These are phyloP conservation scores for Globisporangium parvum DNA, from an alignment of 352 stramenopile genomes.

Conservation along the genomic window DNA sequence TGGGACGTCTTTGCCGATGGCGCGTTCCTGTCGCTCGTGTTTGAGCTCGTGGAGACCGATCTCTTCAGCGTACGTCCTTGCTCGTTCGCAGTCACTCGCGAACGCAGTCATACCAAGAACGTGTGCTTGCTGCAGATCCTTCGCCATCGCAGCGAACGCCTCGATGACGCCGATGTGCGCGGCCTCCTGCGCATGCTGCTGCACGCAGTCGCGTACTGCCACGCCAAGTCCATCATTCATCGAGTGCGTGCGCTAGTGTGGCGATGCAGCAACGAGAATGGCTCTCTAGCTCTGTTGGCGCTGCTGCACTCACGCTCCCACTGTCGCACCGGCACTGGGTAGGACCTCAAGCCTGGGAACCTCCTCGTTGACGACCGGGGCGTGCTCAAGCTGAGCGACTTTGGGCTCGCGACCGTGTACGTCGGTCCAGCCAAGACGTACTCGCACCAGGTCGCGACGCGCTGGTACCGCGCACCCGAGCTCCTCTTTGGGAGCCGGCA, in stretches of 20 bases:
- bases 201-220: slow-evolving; percentile 52
- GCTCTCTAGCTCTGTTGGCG: not conserved
- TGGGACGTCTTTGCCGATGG: slow-evolving; percentile 54
- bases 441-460: slow-evolving; percentile 72
- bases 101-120: not conserved
- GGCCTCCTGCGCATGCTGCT: slow-evolving; percentile 66
- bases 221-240: slow-evolving; percentile 58
- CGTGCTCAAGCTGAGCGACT: slow-evolving; percentile 73
- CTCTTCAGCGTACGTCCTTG: slow-evolving; percentile 32
- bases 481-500: slow-evolving; percentile 62
- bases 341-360: slow-evolving; percentile 78
- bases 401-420: slow-evolving; percentile 72
- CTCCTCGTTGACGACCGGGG: slow-evolving; percentile 43
- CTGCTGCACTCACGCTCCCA: not conserved
- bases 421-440: slow-evolving; percentile 29
- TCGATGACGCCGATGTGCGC: slow-evolving; percentile 38
- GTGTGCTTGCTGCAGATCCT: slow-evolving; percentile 22
- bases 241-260: slow-evolving; percentile 17
- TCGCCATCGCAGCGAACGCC: slow-evolving; percentile 24
- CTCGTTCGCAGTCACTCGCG: not conserved
- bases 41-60: slow-evolving; percentile 67
- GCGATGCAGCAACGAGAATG: not conserved
- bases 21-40: slow-evolving; percentile 49
- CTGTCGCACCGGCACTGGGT: not conserved
- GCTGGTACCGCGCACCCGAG: slow-evolving; percentile 80